Conservation (phyloP, 2,329 filamentous ascomycete genomes). For the Calonectria fujianensis region DNA sequence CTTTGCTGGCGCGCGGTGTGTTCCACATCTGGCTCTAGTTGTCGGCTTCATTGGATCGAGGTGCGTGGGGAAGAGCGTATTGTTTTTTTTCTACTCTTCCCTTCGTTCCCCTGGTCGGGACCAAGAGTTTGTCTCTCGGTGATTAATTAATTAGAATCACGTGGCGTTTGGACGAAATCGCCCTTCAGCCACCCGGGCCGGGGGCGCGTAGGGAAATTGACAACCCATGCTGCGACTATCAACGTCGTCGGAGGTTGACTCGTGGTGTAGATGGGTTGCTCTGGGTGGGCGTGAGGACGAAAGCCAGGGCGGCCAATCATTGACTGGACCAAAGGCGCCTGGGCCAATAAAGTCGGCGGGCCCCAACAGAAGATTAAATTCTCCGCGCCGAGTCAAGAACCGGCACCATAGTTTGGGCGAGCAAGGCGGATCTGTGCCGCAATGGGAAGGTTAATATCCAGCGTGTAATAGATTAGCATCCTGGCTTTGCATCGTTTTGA, state of each 20-base stretch:
- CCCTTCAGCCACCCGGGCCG: background rate
- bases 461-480: constrained; percentile 13
- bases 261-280: background rate
- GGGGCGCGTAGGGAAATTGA: constrained; percentile 19
- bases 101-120: background rate
- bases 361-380: constrained; percentile 17
- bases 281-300: constrained; percentile 7
- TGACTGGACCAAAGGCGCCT: constrained; percentile 22
- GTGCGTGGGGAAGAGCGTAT: background rate
- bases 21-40: constrained; percentile 25
- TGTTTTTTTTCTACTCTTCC: background rate
- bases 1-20: constrained; percentile 24
- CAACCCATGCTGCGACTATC: constrained; percentile 3
- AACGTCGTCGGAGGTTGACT: background rate
- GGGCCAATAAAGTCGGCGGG: constrained; percentile 48
- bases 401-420: constrained; percentile 19
- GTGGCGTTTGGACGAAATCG: constrained; percentile 15
- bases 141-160: constrained; percentile 22
- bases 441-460: constrained; percentile 21
- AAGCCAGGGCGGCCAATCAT: constrained; percentile 55
- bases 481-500: constrained; percentile 5
- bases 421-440: constrained; percentile 22
- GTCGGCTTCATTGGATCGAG: constrained; percentile 18
- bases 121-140: background rate
- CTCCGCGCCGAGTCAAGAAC: constrained; percentile 11